A percentile compares a stretch with the other conserved stretches of the same genome.
Evolutionary conservation across 495 filamentous ascomycete genomes (phyloP).

Genomic region (Symbiotaphrina buchneri): DNA sequence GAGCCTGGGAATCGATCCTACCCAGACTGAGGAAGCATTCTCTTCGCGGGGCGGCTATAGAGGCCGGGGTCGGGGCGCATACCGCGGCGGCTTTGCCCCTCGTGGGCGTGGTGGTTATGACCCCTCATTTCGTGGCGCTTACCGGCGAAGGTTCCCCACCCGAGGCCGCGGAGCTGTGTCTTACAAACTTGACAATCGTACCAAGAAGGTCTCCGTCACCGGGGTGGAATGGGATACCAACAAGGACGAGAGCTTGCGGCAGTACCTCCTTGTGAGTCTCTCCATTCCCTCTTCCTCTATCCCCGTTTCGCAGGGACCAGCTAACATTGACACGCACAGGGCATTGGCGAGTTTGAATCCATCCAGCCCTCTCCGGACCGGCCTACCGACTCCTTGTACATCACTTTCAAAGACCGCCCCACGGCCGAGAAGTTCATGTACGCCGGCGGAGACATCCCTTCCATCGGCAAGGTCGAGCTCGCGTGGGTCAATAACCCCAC

Average conservation of each 20-base stretch:
- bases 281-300: slow-evolving; percentile 2
- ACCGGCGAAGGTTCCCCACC: slow-evolving; percentile 27
- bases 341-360: slow-evolving; percentile 59
- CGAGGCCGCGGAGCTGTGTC: slow-evolving; percentile 28
- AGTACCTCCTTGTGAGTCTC: slow-evolving; percentile 62
- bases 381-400: slow-evolving; percentile 27
- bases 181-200: slow-evolving; percentile 70
- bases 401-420: slow-evolving; percentile 76
- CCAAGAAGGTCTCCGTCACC: slow-evolving; percentile 50
- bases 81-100: slow-evolving; percentile 21
- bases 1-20: slow-evolving; percentile 47
- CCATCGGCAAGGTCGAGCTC: slow-evolving; percentile 54
- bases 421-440: slow-evolving; percentile 74
- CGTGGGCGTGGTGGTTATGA: slow-evolving; percentile 11
- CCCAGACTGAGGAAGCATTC: slow-evolving; percentile 13
- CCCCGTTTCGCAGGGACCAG: not conserved
- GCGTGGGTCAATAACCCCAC: slow-evolving; percentile 39
- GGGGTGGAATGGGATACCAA: slow-evolving; percentile 45
- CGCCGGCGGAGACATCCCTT: slow-evolving; percentile 40
- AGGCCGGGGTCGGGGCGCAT: slow-evolving; percentile 23
- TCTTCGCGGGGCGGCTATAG: slow-evolving; percentile 9
- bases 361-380: slow-evolving; percentile 41
- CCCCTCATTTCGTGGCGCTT: slow-evolving; percentile 23
- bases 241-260: slow-evolving; percentile 64
- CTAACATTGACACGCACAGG: slow-evolving; percentile 20